These are phyloP conservation scores for Angophora floribunda DNA, from an alignment of 345 rosid genomes.

Conservation along the genomic window DNA sequence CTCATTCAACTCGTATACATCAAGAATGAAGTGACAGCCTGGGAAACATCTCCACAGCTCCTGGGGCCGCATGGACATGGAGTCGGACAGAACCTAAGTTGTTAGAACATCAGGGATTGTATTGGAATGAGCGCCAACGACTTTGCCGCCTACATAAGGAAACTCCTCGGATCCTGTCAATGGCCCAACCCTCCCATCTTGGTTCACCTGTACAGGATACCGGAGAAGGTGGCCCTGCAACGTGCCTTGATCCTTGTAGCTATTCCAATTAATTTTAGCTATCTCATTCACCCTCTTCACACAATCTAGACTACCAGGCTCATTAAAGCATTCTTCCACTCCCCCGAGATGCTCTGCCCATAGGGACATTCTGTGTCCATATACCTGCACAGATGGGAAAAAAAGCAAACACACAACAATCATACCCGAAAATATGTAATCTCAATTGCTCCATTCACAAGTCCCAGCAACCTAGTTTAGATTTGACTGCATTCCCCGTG, in stretches of 20 bases:
- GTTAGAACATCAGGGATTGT: slow-evolving; percentile 64
- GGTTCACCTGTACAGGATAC: slow-evolving; percentile 58
- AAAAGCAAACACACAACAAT: not conserved
- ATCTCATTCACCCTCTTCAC: slow-evolving; percentile 46
- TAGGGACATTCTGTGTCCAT: slow-evolving; percentile 84
- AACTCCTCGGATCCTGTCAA: slow-evolving; percentile 51
- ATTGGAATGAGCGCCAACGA: slow-evolving; percentile 49
- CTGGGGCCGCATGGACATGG: not conserved
- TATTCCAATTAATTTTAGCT: slow-evolving; percentile 63
- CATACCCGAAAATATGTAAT: not conserved
- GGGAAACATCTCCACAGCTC: not conserved
- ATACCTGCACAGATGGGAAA: slow-evolving; percentile 31
- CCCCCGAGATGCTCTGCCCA: slow-evolving; percentile 88
- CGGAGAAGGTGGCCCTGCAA: slow-evolving; percentile 79
- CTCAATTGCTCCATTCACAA: not conserved
- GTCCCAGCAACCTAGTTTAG: not conserved
- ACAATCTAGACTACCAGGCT: slow-evolving; percentile 53
- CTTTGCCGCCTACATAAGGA: slow-evolving; percentile 84
- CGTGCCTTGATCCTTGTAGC: slow-evolving; percentile 2
- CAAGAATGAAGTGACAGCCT: not conserved
- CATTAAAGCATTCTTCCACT: slow-evolving; percentile 18
- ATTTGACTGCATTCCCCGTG: not conserved
- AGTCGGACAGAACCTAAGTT: slow-evolving; percentile 8
- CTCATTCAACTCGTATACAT: not conserved
- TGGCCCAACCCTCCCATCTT: slow-evolving; percentile 48